Evolutionary conservation across 495 filamentous ascomycete species (phyloP), one percentile per base, ranked within the genome.

Genomic region (Aspergillus hancockii): DNA sequence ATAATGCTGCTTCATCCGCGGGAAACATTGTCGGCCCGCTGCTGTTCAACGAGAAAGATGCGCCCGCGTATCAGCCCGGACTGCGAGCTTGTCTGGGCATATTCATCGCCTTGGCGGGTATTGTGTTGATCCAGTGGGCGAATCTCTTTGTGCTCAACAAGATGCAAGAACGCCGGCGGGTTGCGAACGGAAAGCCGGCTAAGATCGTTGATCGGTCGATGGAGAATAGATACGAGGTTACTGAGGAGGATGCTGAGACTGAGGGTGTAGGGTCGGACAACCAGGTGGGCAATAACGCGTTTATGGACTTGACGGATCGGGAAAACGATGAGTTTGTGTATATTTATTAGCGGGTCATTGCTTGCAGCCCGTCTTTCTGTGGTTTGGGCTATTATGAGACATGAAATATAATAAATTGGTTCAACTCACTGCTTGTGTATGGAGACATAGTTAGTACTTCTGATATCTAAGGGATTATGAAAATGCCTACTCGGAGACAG

Each of bases 321-420:
- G 70, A 85, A 72, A 88, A 89, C 63, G 84, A 88, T 61, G 85
- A 88, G 71, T 87, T 88, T 74, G 79, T 87, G 8, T 87, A 86
- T 75, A 81, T 88, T 55, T 85, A 86, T 61, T 87, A 74, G 41
- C 36, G 5, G 7, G 18, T 21, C 7, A 45, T n/a, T n/a, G n/a
- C n/a, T 14, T 4, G 38, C 4, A 16, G 38, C 10, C 38, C 14
- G 10, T 45, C 7, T 16, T 45, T 45, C 16, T 45, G 3, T 19
- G 19, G 7, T 21, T 18, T 23, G 4, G 23, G 2, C 4, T 47
- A 14, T 47, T 4, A 47, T 21, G 18, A 47, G 19, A 22, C 5
- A 23, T 23, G 21, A 47, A 21, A 8, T 47, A 14, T 10, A 6
- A 21, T 47, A 12, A 19, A 45, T 18, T 45, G n/a, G n/a, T n/a